phyloP scores from a whole-genome alignment of 2,329 filamentous ascomycete species.

The Venturia asperata region DNA sequence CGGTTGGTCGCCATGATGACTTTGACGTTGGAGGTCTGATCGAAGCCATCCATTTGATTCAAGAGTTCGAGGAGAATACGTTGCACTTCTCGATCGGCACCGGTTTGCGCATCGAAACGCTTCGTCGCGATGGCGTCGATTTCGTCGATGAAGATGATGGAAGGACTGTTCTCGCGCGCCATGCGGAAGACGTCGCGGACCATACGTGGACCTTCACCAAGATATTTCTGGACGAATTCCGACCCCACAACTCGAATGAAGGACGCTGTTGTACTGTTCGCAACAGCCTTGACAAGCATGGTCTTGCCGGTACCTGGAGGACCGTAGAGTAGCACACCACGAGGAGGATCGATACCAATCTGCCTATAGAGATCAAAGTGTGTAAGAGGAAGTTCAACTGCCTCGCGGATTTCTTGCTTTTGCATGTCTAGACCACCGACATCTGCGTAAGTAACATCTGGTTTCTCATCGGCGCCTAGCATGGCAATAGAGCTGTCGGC shows the following conservation, averaged over 20 bases:
- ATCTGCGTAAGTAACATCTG: conserved; percentile 95
- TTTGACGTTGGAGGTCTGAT: conserved; percentile 98
- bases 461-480: conserved; percentile 94
- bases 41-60: conserved; percentile 99
- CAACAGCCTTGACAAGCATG: conserved; percentile 96
- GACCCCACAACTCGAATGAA: conserved; percentile 98
- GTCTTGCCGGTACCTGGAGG: conserved; percentile 95
- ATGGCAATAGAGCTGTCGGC: conserved; percentile 98
- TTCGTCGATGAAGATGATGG: conserved; percentile 54
- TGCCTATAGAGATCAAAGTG: conserved; percentile 99
- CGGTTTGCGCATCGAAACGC: conserved; percentile 97
- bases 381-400: conserved; percentile 90
- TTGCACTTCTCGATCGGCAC: conserved; percentile 95
- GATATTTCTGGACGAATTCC: conserved; percentile 97
- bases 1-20: conserved; percentile 99
- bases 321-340: conserved; percentile 91
- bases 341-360: conserved; percentile 96
- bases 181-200: conserved; percentile 98
- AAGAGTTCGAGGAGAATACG: conserved; percentile 94
- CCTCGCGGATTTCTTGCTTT: conserved; percentile 98
- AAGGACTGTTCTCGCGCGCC: conserved; percentile 95
- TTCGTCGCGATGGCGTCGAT: conserved; percentile 35
- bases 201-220: conserved; percentile 97
- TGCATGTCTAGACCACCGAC: conserved; percentile 98
- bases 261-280: conserved; percentile 94